phyloP scores from a whole-genome alignment of 2,329 filamentous ascomycete species.

The Apiospora koreana region DNA sequence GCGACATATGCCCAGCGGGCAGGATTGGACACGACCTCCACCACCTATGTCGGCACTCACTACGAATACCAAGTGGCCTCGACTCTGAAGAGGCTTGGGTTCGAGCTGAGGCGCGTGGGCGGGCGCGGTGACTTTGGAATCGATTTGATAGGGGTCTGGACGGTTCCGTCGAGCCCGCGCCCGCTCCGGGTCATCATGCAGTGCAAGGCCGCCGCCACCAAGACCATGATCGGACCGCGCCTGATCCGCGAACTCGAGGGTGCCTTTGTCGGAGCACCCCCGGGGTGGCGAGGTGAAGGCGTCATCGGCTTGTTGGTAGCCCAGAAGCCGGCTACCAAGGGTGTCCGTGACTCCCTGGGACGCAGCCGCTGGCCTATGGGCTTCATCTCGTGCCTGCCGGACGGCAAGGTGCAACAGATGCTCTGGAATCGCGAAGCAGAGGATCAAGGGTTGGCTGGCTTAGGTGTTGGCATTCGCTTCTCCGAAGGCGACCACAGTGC shows the following conservation, averaged over 20 bases:
- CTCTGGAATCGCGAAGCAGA: slow-evolving; percentile 71
- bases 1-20: slow-evolving; percentile 61
- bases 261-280: slow-evolving; percentile 71
- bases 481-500: slow-evolving; percentile 28
- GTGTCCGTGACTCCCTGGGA: slow-evolving; percentile 71
- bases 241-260: slow-evolving; percentile 78
- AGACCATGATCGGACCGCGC: slow-evolving; percentile 50
- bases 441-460: slow-evolving; percentile 61
- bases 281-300: slow-evolving; percentile 66
- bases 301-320: slow-evolving; percentile 73
- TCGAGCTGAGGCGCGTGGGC: slow-evolving; percentile 66
- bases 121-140: slow-evolving; percentile 69
- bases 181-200: slow-evolving; percentile 57
- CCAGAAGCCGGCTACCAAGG: slow-evolving; percentile 72
- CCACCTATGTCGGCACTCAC: slow-evolving; percentile 70
- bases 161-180: slow-evolving; percentile 45
- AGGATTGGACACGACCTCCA: slow-evolving; percentile 55
- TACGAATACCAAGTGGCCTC: slow-evolving; percentile 72
- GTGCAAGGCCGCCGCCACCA: slow-evolving; percentile 65
- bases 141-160: slow-evolving; percentile 74
- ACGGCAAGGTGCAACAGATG: slow-evolving; percentile 65
- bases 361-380: slow-evolving; percentile 71
- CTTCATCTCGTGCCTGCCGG: slow-evolving; percentile 62
- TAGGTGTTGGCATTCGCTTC: slow-evolving; percentile 53
- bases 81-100: slow-evolving; percentile 60